A percentile compares a stretch with the other conserved stretches of the same genome.
These are phyloP conservation scores for Areca catechu DNA, from an alignment of 176 grass and related monocot species.

Conservation along the genomic window DNA sequence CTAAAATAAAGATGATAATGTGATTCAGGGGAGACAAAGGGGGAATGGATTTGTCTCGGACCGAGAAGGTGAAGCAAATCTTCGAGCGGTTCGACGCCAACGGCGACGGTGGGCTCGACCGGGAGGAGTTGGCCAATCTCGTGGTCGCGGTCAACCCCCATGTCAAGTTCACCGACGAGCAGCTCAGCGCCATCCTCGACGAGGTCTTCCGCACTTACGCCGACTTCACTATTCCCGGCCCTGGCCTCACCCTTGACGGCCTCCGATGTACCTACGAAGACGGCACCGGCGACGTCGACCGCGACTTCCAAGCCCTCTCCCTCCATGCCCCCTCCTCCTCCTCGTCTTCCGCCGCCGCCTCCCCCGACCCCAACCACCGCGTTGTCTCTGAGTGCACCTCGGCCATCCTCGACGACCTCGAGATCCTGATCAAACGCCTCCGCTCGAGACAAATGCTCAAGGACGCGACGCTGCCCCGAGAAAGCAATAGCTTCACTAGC, in stretches of 20 bases:
- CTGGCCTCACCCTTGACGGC: slow-evolving; percentile 59
- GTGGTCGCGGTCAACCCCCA: slow-evolving; percentile 75
- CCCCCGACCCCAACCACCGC: slow-evolving; percentile 55
- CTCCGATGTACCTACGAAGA: slow-evolving; percentile 89
- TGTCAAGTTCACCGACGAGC: slow-evolving; percentile 81
- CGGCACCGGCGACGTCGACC: slow-evolving; percentile 85
- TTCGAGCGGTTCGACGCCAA: slow-evolving; percentile 86
- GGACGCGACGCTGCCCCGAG: slow-evolving; percentile 1
- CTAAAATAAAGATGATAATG: too few species aligned
- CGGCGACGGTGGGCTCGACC: slow-evolving; percentile 73
- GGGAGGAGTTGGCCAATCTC: slow-evolving; percentile 76
- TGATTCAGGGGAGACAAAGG: too few species aligned
- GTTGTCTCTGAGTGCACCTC: slow-evolving; percentile 81
- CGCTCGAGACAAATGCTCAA: slow-evolving; percentile 77
- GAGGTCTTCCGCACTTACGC: slow-evolving; percentile 93
- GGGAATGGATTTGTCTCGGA: not conserved
- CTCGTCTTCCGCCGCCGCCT: not conserved
- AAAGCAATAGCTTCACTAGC: slow-evolving; percentile 61
- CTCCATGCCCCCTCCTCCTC: slow-evolving; percentile 21
- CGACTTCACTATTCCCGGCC: slow-evolving; percentile 50
- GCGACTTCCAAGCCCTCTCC: slow-evolving; percentile 78
- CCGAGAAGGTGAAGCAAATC: slow-evolving; percentile 72
- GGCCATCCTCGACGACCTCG: slow-evolving; percentile 78
- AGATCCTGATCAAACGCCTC: slow-evolving; percentile 90
- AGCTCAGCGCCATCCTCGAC: slow-evolving; percentile 87